Evolutionary conservation across 176 grass and related monocot genomes (phyloP), one percentile per base, ranked within the genome.

Genomic region (Raddia guianensis): DNA sequence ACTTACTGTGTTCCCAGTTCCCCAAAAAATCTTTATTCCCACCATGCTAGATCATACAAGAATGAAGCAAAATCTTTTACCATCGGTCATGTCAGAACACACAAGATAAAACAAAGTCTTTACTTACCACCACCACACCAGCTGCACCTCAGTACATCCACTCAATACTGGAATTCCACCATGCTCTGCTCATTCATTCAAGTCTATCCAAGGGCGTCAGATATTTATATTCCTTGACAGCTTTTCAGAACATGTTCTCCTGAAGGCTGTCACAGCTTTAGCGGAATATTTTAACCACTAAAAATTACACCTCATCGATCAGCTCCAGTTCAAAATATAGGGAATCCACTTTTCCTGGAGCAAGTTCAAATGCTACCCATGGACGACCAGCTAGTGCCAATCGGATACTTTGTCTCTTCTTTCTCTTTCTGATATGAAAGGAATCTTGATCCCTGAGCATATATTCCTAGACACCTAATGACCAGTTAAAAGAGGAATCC

Each of bases 261-360:
- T 18, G 11, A 70, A 80, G 72, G 56, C 65, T 77, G 82, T 55
- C 82, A 33, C 48, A 7, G 71, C 63, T 75, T 80, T 69, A 76
- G 14, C 45, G 0, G 63, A 82, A 85, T 89, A 89, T 78, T 86
- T 79, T 85, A 90, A 86, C 88, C 67, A 71, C 79, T 49, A 82
- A 61, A 86, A 81, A 61, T 40, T 71, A 67, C 66, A 59, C 70
- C 27, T 73, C 86, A 71, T 70, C 58, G 77, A 66, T 86, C 66
- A 73, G 58, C 21, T 55, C 68, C 82, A 89, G 82, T 71, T 83
- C 70, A 82, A 86, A 7, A 57, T 56, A 33, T 76, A 70, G 70
- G 81, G 87, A 90, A 90, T 86, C 88, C 88, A 32, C 88, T 90
- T 90, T 84, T 80, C n/a, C 70, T 83, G 68, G 86, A 78, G 47